These are phyloP conservation scores for Pythium dissotocum DNA, from an alignment of 352 stramenopile genomes.

Conservation along the genomic window DNA sequence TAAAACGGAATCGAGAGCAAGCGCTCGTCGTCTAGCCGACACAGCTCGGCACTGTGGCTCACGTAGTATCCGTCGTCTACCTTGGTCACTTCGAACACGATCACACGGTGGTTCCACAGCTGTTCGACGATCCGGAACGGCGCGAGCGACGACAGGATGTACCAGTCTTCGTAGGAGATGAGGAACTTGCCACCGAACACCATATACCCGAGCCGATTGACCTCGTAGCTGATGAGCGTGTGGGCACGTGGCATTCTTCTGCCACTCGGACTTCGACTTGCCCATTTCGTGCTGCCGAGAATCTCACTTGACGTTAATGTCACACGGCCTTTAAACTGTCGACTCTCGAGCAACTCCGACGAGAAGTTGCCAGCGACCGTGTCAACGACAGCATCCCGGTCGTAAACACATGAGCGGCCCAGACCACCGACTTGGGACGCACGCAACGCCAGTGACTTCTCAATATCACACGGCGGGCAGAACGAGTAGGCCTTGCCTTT, in stretches of 20 bases:
- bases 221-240: conserved; percentile 11
- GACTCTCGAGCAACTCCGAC: neutral
- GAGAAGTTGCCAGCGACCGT: neutral
- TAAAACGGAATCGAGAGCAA: conserved; percentile 13
- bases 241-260: neutral
- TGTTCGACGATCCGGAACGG: conserved; percentile 16
- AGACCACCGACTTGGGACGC: conserved; percentile 27
- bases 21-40: conserved; percentile 11
- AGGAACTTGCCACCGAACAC: conserved; percentile 18
- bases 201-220: conserved; percentile 11
- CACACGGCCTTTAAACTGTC: neutral
- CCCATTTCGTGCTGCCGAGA: neutral
- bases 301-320: neutral
- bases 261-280: neutral
- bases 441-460: conserved; percentile 11
- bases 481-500: conserved; percentile 1
- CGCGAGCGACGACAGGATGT: conserved; percentile 16
- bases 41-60: neutral
- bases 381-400: neutral
- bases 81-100: conserved; percentile 10
- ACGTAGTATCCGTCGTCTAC: neutral
- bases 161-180: conserved; percentile 23
- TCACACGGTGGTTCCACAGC: conserved; percentile 22
- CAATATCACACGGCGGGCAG: neutral
- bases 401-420: conserved; percentile 9